phyloP scores from a whole-genome alignment of 1,139 yeast genomes.

The Candida labiduridarum region DNA sequence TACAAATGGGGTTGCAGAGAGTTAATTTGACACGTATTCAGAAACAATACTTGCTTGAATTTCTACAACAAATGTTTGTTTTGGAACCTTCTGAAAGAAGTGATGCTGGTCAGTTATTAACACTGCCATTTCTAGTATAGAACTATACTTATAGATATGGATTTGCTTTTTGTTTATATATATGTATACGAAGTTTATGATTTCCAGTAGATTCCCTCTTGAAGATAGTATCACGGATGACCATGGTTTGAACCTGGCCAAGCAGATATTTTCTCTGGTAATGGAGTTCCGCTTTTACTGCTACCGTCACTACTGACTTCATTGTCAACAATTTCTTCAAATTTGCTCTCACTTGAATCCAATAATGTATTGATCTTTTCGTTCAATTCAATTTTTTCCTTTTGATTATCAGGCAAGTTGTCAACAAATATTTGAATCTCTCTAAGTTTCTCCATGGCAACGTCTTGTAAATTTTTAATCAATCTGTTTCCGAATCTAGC shows the following conservation, averaged over 20 bases:
- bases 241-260: slow-evolving; percentile 75
- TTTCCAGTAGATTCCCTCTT: too few species aligned
- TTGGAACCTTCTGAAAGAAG: slow-evolving; percentile 60
- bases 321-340: slow-evolving; percentile 21
- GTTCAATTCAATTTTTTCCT: slow-evolving; percentile 10
- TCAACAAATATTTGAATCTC: slow-evolving; percentile 16
- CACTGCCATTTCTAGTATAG: slow-evolving; percentile 29
- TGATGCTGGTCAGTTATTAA: slow-evolving; percentile 45
- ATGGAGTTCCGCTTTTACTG: slow-evolving; percentile 33
- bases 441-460: slow-evolving; percentile 41
- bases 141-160: not conserved
- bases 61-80: slow-evolving; percentile 44
- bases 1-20: slow-evolving; percentile 36
- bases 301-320: slow-evolving; percentile 19
- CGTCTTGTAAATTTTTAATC: slow-evolving; percentile 44
- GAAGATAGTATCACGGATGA: slow-evolving; percentile 44
- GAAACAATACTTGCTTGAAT: slow-evolving; percentile 23
- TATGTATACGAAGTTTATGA: slow-evolving; percentile 2
- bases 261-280: slow-evolving; percentile 52
- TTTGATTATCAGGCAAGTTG: slow-evolving; percentile 8
- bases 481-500: slow-evolving; percentile 53
- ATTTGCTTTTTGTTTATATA: not conserved
- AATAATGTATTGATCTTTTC: slow-evolving; percentile 9
- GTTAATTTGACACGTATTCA: slow-evolving; percentile 11
- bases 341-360: slow-evolving; percentile 18